phyloP scores from a whole-genome alignment of 2,329 filamentous ascomycete species.

The Fusarium concolor region DNA sequence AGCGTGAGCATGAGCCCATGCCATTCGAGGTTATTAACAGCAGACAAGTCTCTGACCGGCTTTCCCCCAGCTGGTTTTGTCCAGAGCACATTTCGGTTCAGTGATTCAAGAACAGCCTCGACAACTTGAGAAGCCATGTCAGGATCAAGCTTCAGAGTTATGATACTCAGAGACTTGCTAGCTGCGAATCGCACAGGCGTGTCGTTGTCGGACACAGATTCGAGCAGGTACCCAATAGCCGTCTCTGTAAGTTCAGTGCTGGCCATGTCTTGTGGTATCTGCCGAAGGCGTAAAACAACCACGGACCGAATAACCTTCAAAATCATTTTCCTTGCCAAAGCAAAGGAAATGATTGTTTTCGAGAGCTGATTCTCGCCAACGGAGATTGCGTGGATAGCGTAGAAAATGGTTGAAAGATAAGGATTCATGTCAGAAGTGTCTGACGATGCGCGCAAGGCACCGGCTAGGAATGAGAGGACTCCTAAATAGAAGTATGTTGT shows the following conservation, averaged over 20 bases:
- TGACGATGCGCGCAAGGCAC: conserved; percentile 74
- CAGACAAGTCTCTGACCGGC: conserved; percentile 70
- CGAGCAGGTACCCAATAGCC: conserved; percentile 83
- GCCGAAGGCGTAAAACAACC: conserved; percentile 72
- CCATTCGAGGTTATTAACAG: conserved; percentile 87
- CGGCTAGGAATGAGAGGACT: conserved; percentile 81
- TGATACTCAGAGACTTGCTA: conserved; percentile 90
- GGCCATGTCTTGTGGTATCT: conserved; percentile 55
- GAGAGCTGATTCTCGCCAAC: conserved; percentile 61
- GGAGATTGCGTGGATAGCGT: conserved; percentile 69
- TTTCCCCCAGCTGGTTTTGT: conserved; percentile 55
- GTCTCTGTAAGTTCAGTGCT: conserved; percentile 76
- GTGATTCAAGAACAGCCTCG: conserved; percentile 82
- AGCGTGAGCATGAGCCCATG: conserved; percentile 91
- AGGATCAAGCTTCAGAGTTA: conserved; percentile 81
- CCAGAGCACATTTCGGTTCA: conserved; percentile 68
- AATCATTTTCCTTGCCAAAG: conserved; percentile 82
- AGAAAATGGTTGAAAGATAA: conserved; percentile 74
- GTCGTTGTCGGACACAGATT: conserved; percentile 84
- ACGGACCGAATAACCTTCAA: conserved; percentile 88
- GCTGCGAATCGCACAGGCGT: conserved; percentile 91
- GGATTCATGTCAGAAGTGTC: conserved; percentile 80
- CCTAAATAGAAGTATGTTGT: conserved; percentile 83
- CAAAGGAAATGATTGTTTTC: conserved; percentile 73
- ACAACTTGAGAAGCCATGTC: conserved; percentile 90